phyloP scores from a whole-genome alignment of 495 filamentous ascomycete genomes.

The Neurospora sublineolata region DNA sequence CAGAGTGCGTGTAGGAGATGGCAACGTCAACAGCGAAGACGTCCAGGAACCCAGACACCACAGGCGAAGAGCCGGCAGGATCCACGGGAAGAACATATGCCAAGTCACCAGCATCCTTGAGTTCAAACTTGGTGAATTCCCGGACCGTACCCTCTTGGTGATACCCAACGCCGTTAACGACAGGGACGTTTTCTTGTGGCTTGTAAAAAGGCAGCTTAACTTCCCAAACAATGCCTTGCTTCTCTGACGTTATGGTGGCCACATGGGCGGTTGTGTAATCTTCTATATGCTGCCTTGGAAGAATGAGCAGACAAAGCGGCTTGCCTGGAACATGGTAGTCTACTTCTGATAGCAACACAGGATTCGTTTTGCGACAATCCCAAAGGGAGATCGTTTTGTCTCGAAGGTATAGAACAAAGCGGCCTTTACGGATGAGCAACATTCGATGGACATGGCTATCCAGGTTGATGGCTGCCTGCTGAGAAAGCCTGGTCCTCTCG shows the following conservation, averaged over 20 bases:
- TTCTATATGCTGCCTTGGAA: slow-evolving; percentile 52
- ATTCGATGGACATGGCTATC: slow-evolving; percentile 72
- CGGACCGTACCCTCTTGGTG: slow-evolving; percentile 34
- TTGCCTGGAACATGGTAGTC: slow-evolving; percentile 56
- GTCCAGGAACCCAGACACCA: slow-evolving; percentile 73
- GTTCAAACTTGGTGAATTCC: slow-evolving; percentile 61
- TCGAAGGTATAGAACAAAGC: slow-evolving; percentile 73
- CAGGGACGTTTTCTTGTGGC: slow-evolving; percentile 13
- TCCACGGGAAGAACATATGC: slow-evolving; percentile 82
- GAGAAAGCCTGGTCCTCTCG: slow-evolving; percentile 41
- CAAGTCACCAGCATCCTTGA: slow-evolving; percentile 62
- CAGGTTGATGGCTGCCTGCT: slow-evolving; percentile 59
- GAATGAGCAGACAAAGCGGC: slow-evolving; percentile 68
- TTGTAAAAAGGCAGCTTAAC: slow-evolving; percentile 42
- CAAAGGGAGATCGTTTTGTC: slow-evolving; percentile 68
- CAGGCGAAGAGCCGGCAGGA: slow-evolving; percentile 63
- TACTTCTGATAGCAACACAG: slow-evolving; percentile 44
- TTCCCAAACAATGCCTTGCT: slow-evolving; percentile 81
- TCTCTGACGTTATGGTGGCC: slow-evolving; percentile 71
- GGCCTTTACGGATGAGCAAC: slow-evolving; percentile 60
- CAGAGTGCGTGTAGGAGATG: slow-evolving; percentile 70
- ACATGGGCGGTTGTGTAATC: slow-evolving; percentile 49
- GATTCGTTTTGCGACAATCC: slow-evolving; percentile 53
- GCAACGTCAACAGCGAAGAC: slow-evolving; percentile 81
- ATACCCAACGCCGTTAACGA: slow-evolving; percentile 13